Conservation (phyloP, 176 grass and related monocot species). For the Avena insularis region DNA sequence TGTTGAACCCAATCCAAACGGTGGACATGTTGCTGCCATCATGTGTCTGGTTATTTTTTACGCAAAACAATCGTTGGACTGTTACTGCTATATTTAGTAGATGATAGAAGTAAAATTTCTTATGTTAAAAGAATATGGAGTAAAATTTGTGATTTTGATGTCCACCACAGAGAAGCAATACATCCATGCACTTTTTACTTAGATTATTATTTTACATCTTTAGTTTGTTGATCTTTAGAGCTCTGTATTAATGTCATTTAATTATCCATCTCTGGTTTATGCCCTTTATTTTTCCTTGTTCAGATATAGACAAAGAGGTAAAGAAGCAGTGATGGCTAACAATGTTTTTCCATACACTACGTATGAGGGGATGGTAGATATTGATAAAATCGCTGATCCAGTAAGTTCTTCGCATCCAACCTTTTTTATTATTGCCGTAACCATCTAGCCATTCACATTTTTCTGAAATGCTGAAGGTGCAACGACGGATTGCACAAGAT, state of each 20-base stretch:
- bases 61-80: conserved; percentile 26
- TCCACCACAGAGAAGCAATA: conserved; percentile 2
- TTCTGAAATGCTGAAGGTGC: conserved; percentile 63
- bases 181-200: neutral
- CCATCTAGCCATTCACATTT: conserved; percentile 40
- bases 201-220: conserved; percentile 32
- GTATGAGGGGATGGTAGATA: conserved; percentile 90
- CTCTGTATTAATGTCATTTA: conserved; percentile 34
- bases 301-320: conserved; percentile 98
- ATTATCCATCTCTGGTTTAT: conserved; percentile 21
- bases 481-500: conserved; percentile 79
- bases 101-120: neutral
- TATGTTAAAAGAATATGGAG: neutral
- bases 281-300: conserved; percentile 41
- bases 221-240: conserved; percentile 30
- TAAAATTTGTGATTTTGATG: conserved; percentile 22
- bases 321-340: conserved; percentile 83
- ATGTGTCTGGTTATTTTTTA: conserved; percentile 28
- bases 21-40: neutral
- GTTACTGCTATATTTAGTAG: conserved; percentile 18
- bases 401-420: conserved; percentile 58
- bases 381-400: conserved; percentile 88
- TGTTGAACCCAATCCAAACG: conserved; percentile 6
- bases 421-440: conserved; percentile 21
- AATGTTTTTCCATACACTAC: conserved; percentile 94